These are phyloP conservation scores for Pleurotus ostreatus DNA, from an alignment of 768 basidiomycete genomes.

Conservation along the genomic window DNA sequence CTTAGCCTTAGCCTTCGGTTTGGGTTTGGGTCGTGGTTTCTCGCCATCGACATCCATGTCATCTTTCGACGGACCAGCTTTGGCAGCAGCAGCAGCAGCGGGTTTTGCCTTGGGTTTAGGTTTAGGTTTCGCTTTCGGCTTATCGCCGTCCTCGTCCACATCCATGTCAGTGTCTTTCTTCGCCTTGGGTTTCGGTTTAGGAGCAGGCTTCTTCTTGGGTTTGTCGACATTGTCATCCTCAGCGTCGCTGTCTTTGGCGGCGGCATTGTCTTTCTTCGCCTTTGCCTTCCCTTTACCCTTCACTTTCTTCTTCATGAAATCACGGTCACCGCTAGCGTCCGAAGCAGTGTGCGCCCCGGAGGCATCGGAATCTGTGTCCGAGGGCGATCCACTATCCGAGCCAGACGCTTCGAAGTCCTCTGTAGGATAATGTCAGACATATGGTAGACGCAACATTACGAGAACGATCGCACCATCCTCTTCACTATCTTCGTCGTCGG, in stretches of 20 bases:
- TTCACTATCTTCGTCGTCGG: constrained; percentile 72
- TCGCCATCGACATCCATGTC: constrained; percentile 35
- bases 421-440: background rate
- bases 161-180: constrained; percentile 33
- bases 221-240: constrained; percentile 32
- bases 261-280: constrained; percentile 19
- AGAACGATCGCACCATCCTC: constrained; percentile 49
- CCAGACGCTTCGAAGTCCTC: constrained; percentile 86
- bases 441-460: background rate
- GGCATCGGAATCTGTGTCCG: constrained; percentile 60
- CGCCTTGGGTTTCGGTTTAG: constrained; percentile 41
- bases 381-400: constrained; percentile 87
- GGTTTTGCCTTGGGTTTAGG: constrained; percentile 37
- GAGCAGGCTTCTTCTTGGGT: constrained; percentile 30
- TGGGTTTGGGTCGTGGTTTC: constrained; percentile 42
- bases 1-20: constrained; percentile 37
- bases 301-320: constrained; percentile 45
- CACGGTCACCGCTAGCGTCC: constrained; percentile 78
- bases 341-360: constrained; percentile 79
- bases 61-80: constrained; percentile 46
- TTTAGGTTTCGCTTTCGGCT: constrained; percentile 44
- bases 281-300: constrained; percentile 33
- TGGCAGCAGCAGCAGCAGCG: constrained; percentile 14
- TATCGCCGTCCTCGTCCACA: constrained; percentile 36
- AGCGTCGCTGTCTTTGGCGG: constrained; percentile 42